Percentiles rank a stretch among this genome's conserved stretches.
These are phyloP conservation scores for Periconia digitata DNA, from an alignment of 2,329 filamentous ascomycete genomes.

Conservation along the genomic window DNA sequence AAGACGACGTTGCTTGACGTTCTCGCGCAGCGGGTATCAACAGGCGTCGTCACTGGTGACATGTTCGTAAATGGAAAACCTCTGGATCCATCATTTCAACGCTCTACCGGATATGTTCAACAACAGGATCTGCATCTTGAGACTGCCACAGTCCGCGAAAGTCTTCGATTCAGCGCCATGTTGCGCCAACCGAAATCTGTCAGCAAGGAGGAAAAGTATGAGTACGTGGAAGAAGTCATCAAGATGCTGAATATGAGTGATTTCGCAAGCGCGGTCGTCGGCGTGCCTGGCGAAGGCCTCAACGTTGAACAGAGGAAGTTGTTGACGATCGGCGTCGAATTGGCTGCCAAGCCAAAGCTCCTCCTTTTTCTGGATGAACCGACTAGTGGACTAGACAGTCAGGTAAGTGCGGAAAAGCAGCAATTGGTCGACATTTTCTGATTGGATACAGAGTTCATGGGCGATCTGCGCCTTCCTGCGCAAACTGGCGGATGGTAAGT, in stretches of 20 bases:
- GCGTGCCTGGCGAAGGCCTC: constrained; percentile 63
- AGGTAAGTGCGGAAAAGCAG: constrained; percentile 3
- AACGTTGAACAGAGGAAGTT: constrained; percentile 63
- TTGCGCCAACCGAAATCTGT: constrained; percentile 55
- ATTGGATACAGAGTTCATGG: constrained; percentile 23
- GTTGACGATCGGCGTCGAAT: constrained; percentile 60
- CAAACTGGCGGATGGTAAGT: constrained; percentile 83
- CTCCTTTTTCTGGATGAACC: constrained; percentile 59
- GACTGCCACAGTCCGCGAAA: constrained; percentile 42
- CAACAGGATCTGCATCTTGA: constrained; percentile 44
- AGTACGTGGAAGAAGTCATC: constrained; percentile 66
- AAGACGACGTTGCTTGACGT: constrained; percentile 43
- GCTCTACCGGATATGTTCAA: constrained; percentile 44
- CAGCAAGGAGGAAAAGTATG: constrained; percentile 59
- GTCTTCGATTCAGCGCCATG: constrained; percentile 38
- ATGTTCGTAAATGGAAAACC: constrained; percentile 44
- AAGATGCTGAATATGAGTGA: constrained; percentile 68
- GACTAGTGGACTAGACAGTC: constrained; percentile 74
- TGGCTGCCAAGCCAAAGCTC: constrained; percentile 35
- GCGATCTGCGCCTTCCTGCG: constrained; percentile 80
- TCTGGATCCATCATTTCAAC: constrained; percentile 38
- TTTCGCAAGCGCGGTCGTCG: constrained; percentile 67
- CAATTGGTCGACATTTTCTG: neutral
- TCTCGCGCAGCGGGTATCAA: constrained; percentile 37
- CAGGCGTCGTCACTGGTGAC: constrained; percentile 43